A percentile compares a stretch with the other conserved stretches of the same genome.
Evolutionary conservation across 1,139 yeast species (phyloP).

Genomic region (Pichia sp.): DNA sequence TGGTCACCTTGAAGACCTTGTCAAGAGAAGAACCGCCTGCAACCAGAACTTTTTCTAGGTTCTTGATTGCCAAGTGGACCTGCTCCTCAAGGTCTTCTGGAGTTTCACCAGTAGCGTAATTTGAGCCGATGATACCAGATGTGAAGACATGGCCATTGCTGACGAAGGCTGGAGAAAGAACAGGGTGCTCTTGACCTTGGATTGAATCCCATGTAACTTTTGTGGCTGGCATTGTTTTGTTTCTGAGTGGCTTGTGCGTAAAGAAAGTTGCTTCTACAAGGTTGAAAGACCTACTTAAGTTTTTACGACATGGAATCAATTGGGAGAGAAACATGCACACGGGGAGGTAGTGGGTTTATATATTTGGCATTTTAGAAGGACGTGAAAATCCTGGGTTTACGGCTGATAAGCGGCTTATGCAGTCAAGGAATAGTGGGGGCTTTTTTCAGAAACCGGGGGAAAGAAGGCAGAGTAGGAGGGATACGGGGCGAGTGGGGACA

Average conservation of each 20-base stretch:
- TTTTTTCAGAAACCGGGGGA: too few relatives aligned
- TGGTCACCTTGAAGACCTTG: constrained; percentile 47
- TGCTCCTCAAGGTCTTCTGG: constrained; percentile 37
- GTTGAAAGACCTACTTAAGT: too few relatives aligned
- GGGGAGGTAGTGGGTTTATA: not conserved
- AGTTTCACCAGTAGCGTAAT: constrained; percentile 30
- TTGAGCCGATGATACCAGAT: constrained; percentile 37
- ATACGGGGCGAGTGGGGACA: too few relatives aligned
- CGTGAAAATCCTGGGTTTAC: not conserved
- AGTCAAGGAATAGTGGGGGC: not conserved
- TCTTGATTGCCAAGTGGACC: constrained; percentile 41
- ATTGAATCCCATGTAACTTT: constrained; percentile 16
- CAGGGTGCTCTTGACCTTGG: constrained; percentile 11
- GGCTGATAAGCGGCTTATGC: not conserved
- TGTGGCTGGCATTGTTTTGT: not conserved
- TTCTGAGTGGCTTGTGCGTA: not conserved
- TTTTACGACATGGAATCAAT: not conserved
- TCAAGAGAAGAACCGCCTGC: constrained; percentile 46
- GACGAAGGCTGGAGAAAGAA: constrained; percentile 44
- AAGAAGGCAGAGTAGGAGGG: too few relatives aligned
- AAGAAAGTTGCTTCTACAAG: too few relatives aligned
- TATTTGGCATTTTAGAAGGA: not conserved
- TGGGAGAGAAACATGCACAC: not conserved
- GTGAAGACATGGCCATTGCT: constrained; percentile 50
- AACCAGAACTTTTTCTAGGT: constrained; percentile 41